These are phyloP conservation scores for Leccinum truebloodii DNA, from an alignment of 768 basidiomycete genomes.

Conservation along the genomic window DNA sequence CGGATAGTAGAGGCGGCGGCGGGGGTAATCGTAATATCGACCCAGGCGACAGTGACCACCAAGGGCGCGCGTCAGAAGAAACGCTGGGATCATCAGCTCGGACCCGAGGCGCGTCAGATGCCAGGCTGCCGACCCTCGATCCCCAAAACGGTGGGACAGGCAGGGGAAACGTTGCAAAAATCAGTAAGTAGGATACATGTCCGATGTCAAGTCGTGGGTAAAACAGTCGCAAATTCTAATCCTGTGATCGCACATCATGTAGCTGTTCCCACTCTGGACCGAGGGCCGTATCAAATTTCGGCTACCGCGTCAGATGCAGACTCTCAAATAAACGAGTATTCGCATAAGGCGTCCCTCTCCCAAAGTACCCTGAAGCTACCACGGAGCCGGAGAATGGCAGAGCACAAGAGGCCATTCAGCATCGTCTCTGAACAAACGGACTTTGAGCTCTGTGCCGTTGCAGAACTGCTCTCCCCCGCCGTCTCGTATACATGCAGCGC, in stretches of 20 bases:
- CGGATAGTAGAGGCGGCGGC: constrained; percentile 49
- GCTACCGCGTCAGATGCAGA: constrained; percentile 10
- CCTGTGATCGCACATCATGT: constrained; percentile 15
- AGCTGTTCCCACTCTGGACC: constrained; percentile 26
- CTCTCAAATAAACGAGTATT: constrained; percentile 15
- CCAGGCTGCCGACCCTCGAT: constrained; percentile 38
- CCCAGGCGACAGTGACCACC: constrained; percentile 39
- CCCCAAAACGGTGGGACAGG: constrained; percentile 26
- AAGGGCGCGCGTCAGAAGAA: constrained; percentile 36
- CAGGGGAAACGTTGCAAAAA: constrained; percentile 23
- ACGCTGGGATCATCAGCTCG: constrained; percentile 35
- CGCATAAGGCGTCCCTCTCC: constrained; percentile 29
- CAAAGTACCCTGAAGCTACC: constrained; percentile 26
- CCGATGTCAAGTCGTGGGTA: constrained; percentile 22
- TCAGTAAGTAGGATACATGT: constrained; percentile 31
- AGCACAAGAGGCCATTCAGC: constrained; percentile 39
- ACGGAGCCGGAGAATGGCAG: constrained; percentile 24
- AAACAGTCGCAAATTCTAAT: constrained; percentile 26
- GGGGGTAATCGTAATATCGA: constrained; percentile 38
- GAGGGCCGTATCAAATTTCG: constrained; percentile 16
- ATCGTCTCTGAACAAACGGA: constrained; percentile 50
- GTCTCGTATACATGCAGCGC: constrained; percentile 25
- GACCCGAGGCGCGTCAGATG: constrained; percentile 74
- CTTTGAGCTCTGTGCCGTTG: constrained; percentile 50
- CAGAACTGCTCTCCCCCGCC: constrained; percentile 45